Evolutionary conservation across 306 rosid species (phyloP).

Genomic region (Potentilla sterilis): DNA sequence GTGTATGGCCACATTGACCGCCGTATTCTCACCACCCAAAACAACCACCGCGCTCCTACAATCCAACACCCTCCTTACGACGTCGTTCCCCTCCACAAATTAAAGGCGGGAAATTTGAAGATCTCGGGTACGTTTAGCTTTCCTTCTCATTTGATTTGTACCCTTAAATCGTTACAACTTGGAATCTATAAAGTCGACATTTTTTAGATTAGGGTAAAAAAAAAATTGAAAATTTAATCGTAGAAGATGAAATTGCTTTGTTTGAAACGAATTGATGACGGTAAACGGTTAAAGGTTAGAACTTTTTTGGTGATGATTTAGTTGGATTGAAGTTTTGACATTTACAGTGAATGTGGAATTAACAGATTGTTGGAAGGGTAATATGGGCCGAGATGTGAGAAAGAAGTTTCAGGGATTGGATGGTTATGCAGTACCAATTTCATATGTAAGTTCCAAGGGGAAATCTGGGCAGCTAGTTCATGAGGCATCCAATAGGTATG

Average conservation of each 20-base stretch:
- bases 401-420: constrained; percentile 23
- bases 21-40: background rate
- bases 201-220: background rate
- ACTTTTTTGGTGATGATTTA: background rate
- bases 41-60: background rate
- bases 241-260: background rate
- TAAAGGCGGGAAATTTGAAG: background rate
- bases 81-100: background rate
- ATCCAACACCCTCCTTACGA: background rate
- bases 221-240: background rate
- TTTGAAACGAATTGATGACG: background rate
- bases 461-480: background rate
- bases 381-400: constrained; percentile 20
- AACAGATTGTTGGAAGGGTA: constrained; percentile 1
- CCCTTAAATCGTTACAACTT: background rate
- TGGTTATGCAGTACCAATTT: constrained; percentile 21
- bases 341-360: background rate
- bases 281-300: background rate
- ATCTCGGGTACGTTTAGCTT: background rate
- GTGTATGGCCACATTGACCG: too few relatives aligned
- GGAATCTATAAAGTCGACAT: too few relatives aligned
- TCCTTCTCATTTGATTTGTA: background rate
- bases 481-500: constrained; percentile 18
- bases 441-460: constrained; percentile 2
- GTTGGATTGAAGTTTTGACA: background rate